phyloP scores from a whole-genome alignment of 2,329 filamentous ascomycete species.

The Neoscytalidium dimidiatum region DNA sequence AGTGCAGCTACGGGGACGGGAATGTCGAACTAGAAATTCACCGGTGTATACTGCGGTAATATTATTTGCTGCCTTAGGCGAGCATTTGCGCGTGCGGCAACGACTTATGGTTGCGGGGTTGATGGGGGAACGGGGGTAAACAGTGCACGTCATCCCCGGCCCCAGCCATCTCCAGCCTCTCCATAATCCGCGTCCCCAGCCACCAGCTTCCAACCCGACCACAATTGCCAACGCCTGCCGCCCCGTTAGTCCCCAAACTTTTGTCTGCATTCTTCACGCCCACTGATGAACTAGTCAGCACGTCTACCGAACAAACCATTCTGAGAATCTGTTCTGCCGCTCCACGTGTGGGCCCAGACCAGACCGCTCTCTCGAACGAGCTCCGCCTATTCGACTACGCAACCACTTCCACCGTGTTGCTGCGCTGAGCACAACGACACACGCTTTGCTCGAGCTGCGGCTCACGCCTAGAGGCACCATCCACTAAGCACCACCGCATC shows the following conservation, averaged over 20 bases:
- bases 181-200: slow-evolving; percentile 9
- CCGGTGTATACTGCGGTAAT: too few relatives aligned
- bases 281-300: background rate
- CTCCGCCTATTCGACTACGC: background rate
- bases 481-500: background rate
- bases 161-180: slow-evolving; percentile 12
- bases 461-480: background rate
- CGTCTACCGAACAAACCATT: background rate
- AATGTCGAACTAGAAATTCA: too few relatives aligned
- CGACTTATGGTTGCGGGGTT: background rate
- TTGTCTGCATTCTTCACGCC: background rate
- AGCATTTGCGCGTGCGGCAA: background rate
- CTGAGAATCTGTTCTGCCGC: background rate
- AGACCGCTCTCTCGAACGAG: background rate
- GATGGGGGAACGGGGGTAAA: slow-evolving; percentile 6
- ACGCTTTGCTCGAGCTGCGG: background rate
- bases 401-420: background rate
- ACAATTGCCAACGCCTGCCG: background rate
- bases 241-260: background rate
- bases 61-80: too few relatives aligned
- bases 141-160: background rate
- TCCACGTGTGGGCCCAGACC: background rate
- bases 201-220: background rate
- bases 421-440: background rate
- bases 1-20: too few relatives aligned